phyloP scores from a whole-genome alignment of 2,329 filamentous ascomycete genomes.

The Fusarium agapanthi region DNA sequence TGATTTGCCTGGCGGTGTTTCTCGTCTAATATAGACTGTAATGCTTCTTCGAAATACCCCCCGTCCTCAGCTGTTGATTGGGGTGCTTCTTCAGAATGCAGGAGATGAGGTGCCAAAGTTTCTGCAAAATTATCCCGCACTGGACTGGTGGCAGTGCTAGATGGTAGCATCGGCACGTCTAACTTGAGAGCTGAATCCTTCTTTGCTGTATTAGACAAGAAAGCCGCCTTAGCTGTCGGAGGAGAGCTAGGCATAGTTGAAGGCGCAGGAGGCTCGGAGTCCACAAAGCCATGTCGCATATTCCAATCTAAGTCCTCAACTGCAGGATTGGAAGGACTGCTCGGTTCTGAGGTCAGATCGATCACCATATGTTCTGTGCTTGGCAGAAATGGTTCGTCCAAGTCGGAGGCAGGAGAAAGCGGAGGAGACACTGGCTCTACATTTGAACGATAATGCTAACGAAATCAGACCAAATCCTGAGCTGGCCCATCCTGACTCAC shows the following conservation, averaged over 20 bases:
- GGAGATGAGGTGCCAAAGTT: background rate
- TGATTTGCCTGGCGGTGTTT: slow-evolving; percentile 10
- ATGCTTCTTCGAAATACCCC: slow-evolving; percentile 37
- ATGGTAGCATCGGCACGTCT: slow-evolving; percentile 37
- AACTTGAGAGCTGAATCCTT: slow-evolving; percentile 20
- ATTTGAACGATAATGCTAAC: background rate
- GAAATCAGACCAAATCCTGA: background rate
- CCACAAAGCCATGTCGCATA: slow-evolving; percentile 15
- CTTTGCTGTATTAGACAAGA: background rate
- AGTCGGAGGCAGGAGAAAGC: slow-evolving; percentile 40
- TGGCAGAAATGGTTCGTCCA: slow-evolving; percentile 34
- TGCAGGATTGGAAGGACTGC: slow-evolving; percentile 29
- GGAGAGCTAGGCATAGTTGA: slow-evolving; percentile 26
- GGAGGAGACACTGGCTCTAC: slow-evolving; percentile 40
- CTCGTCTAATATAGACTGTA: slow-evolving; percentile 34
- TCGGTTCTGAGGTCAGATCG: slow-evolving; percentile 45
- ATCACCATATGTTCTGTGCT: slow-evolving; percentile 29
- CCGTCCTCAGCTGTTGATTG: background rate
- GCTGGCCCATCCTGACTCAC: background rate
- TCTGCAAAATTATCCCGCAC: background rate
- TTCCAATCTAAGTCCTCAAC: slow-evolving; percentile 12
- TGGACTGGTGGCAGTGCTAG: slow-evolving; percentile 16
- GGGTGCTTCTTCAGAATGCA: background rate
- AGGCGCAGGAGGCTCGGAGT: slow-evolving; percentile 29
- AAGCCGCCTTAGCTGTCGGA: background rate